phyloP scores from a whole-genome alignment of 1,284 basidiomycete genomes.

The Coniferiporia sulphurascens region DNA sequence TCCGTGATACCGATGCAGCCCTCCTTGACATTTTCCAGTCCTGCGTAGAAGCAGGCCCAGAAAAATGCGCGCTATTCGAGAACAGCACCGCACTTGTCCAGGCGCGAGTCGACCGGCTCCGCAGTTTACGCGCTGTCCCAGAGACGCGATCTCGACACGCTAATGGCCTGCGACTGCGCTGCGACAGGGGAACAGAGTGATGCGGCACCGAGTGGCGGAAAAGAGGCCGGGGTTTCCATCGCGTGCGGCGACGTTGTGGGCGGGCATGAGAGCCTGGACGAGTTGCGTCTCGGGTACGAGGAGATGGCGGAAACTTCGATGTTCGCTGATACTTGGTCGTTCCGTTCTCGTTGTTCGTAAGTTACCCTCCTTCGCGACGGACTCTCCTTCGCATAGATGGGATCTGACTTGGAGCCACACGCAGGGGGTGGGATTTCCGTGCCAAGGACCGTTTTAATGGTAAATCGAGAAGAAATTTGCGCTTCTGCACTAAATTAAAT shows the following conservation, averaged over 20 bases:
- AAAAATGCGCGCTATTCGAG: constrained; percentile 20
- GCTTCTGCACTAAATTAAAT: neutral
- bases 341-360: constrained; percentile 3
- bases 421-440: constrained; percentile 13
- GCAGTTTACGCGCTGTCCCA: neutral
- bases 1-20: constrained; percentile 21
- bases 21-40: constrained; percentile 16
- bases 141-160: neutral
- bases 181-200: no score
- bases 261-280: neutral
- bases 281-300: neutral
- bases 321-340: constrained; percentile 2
- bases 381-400: neutral
- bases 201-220: no score
- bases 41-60: constrained; percentile 22
- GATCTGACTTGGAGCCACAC: neutral
- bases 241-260: constrained; percentile 8
- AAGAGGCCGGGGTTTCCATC: neutral
- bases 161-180: neutral
- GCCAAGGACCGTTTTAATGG: constrained; percentile 16
- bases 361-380: neutral
- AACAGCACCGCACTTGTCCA: constrained; percentile 16
- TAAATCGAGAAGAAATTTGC: neutral
- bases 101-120: constrained; percentile 14
- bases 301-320: constrained; percentile 3